Conservation (phyloP, 163 green algal species). For the Chlamydomonas reinhardtii region DNA sequence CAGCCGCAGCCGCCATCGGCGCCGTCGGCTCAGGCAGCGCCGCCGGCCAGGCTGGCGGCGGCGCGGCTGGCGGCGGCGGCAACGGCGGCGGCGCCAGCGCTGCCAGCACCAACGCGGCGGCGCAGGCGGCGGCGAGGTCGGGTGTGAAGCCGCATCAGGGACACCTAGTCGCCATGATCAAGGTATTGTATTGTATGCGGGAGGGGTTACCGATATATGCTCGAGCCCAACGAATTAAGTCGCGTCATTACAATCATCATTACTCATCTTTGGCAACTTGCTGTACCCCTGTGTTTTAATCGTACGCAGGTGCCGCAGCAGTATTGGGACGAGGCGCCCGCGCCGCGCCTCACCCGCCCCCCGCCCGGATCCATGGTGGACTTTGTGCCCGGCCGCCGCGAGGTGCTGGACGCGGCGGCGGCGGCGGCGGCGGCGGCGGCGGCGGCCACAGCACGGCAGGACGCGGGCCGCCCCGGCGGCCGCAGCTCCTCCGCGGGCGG, state of each 20-base stretch:
- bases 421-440: not conserved
- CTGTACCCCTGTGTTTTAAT: too few relatives aligned
- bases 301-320: conserved; percentile 31
- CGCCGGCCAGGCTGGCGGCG: not conserved
- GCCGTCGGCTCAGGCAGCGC: not conserved
- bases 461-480: too few relatives aligned
- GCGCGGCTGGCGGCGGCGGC: not conserved
- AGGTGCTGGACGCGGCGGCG: not conserved
- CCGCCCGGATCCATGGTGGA: conserved; percentile 19
- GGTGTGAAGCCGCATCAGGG: conserved; percentile 63
- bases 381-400: not conserved
- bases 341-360: conserved; percentile 10
- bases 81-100: too few relatives aligned
- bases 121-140: not conserved
- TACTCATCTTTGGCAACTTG: too few relatives aligned
- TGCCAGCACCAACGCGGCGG: not conserved
- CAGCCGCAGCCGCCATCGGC: not conserved
- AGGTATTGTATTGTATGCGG: conserved; percentile 50
- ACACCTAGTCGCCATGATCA: conserved; percentile 82
- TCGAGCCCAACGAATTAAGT: too few relatives aligned
- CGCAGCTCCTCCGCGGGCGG: too few relatives aligned
- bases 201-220: not conserved
- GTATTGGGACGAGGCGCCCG: conserved; percentile 36
- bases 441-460: too few relatives aligned
- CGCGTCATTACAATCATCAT: too few relatives aligned